phyloP scores from a whole-genome alignment of 371 early-diverging fungal species.

The Parasitella parasitica region DNA sequence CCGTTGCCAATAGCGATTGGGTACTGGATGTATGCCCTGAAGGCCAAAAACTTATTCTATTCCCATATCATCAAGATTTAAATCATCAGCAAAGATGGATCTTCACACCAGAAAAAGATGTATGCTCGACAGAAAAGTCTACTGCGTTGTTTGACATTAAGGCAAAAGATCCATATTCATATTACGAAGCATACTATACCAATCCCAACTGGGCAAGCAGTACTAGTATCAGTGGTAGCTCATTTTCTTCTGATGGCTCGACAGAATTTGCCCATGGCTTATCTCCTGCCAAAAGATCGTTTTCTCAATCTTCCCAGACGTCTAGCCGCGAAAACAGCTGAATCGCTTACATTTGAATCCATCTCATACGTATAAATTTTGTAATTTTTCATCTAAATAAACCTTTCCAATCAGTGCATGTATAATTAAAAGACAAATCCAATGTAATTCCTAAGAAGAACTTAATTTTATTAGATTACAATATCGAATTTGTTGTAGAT shows the following conservation, averaged over 20 bases:
- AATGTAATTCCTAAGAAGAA: neutral
- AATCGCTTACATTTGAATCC: neutral
- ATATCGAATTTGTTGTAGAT: neutral
- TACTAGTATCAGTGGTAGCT: neutral
- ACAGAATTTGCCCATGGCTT: slow-evolving; percentile 24
- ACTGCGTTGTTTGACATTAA: neutral
- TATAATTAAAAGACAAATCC: neutral
- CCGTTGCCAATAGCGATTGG: slow-evolving; percentile 38
- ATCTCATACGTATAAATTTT: neutral
- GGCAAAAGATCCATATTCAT: neutral
- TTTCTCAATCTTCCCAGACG: slow-evolving; percentile 6
- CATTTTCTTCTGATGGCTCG: neutral
- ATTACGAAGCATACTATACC: neutral
- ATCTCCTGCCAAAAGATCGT: slow-evolving; percentile 34
- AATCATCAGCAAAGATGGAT: slow-evolving; percentile 20
- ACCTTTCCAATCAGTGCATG: neutral
- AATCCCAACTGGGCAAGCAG: neutral
- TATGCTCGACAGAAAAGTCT: slow-evolving; percentile 25
- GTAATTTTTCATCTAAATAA: neutral
- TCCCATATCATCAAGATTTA: neutral
- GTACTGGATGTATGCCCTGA: slow-evolving; percentile 31
- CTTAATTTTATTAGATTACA: neutral
- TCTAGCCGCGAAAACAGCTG: neutral
- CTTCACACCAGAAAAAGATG: slow-evolving; percentile 25
- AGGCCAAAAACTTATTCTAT: slow-evolving; percentile 12